Percentiles rank a stretch among this genome's conserved stretches.
Evolutionary conservation across 371 early-diverging fungal species (phyloP).

Genomic region (Sporodiniella umbellata): DNA sequence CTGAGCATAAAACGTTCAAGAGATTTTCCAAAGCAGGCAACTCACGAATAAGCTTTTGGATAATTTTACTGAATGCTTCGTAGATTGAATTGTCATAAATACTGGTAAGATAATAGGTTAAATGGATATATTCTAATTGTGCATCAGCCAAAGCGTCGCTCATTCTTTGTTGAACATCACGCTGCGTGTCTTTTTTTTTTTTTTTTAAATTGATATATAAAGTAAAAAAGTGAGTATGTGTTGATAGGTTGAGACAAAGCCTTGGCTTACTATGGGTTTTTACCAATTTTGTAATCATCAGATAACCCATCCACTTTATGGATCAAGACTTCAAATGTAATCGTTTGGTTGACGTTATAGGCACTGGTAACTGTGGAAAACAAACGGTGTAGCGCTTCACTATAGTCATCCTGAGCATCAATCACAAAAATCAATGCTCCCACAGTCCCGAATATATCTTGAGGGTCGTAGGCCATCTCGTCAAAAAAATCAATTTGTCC

Average conservation of each 20-base stretch:
- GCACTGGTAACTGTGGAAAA: conserved; percentile 76
- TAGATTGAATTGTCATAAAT: conserved; percentile 94
- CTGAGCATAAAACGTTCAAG: conserved; percentile 89
- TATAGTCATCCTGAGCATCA: conserved; percentile 93
- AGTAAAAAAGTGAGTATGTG: too few relatives aligned
- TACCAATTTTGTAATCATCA: conserved; percentile 91
- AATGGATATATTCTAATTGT: conserved; percentile 73
- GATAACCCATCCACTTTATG: conserved; percentile 96
- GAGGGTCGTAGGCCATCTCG: conserved; percentile 61
- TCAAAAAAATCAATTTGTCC: conserved; percentile 88
- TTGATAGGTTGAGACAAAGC: too few relatives aligned
- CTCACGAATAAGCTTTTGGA: conserved; percentile 88
- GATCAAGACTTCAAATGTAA: conserved; percentile 90
- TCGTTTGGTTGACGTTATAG: conserved; percentile 74
- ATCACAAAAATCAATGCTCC: conserved; percentile 91
- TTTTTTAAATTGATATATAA: too few relatives aligned
- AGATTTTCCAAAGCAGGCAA: conserved; percentile 88
- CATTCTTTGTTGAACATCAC: conserved; percentile 89
- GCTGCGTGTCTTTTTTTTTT: conserved; percentile 90
- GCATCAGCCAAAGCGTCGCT: conserved; percentile 84
- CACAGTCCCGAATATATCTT: conserved; percentile 71
- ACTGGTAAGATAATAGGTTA: conserved; percentile 87
- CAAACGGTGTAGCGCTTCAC: conserved; percentile 74
- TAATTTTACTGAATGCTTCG: conserved; percentile 93
- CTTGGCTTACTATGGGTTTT: background rate